phyloP scores from a whole-genome alignment of 768 basidiomycete species.

The Russula vinacea region DNA sequence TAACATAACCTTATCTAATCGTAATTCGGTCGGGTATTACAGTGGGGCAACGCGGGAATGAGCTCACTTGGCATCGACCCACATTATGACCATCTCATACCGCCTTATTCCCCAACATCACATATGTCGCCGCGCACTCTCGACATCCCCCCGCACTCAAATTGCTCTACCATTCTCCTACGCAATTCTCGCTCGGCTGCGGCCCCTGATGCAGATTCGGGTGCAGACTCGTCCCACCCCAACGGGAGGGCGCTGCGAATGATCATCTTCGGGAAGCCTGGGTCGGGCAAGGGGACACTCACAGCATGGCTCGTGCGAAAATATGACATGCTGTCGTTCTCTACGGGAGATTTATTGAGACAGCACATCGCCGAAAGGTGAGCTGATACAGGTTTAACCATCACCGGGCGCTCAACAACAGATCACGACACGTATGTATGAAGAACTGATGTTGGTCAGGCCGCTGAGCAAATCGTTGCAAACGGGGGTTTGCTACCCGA shows the following conservation, averaged over 20 bases:
- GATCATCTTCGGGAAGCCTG: slow-evolving; percentile 80
- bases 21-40: slow-evolving; percentile 1
- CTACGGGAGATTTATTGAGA: slow-evolving; percentile 81
- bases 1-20: slow-evolving; percentile 38
- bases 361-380: slow-evolving; percentile 74
- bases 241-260: slow-evolving; percentile 48
- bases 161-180: slow-evolving; percentile 48
- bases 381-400: slow-evolving; percentile 26
- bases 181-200: slow-evolving; percentile 25
- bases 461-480: slow-evolving; percentile 78
- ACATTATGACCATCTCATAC: slow-evolving; percentile 25
- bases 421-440: neutral
- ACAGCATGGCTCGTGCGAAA: slow-evolving; percentile 70
- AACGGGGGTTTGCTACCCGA: slow-evolving; percentile 75
- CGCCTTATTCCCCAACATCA: slow-evolving; percentile 21
- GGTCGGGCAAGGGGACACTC: slow-evolving; percentile 83
- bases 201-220: slow-evolving; percentile 18
- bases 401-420: neutral
- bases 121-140: slow-evolving; percentile 34
- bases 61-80: slow-evolving; percentile 6
- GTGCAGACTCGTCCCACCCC: slow-evolving; percentile 19
- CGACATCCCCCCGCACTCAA: slow-evolving; percentile 35
- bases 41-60: neutral
- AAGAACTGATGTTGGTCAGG: slow-evolving; percentile 66
- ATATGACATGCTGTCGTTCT: slow-evolving; percentile 74